phyloP scores from a whole-genome alignment of 768 basidiomycete genomes.

The Mycena galericulata region DNA sequence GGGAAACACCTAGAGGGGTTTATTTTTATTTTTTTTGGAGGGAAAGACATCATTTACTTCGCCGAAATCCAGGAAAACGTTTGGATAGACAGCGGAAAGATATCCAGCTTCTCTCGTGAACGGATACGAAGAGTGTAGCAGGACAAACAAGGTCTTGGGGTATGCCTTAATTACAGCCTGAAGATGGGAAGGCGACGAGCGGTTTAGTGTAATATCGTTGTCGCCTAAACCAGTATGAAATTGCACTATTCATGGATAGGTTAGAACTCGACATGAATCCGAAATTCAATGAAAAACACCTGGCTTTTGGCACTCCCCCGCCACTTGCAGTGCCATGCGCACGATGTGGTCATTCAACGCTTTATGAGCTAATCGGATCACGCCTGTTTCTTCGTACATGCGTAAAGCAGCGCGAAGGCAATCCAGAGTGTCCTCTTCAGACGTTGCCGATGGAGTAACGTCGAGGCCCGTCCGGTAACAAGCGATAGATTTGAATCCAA shows the following conservation, averaged over 20 bases:
- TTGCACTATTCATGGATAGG: slow-evolving; percentile 65
- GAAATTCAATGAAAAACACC: slow-evolving; percentile 51
- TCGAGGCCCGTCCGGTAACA: slow-evolving; percentile 84
- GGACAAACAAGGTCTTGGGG: slow-evolving; percentile 70
- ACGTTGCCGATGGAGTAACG: slow-evolving; percentile 49
- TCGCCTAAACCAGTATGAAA: slow-evolving; percentile 90
- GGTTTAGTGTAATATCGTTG: slow-evolving; percentile 69
- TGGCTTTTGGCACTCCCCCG: slow-evolving; percentile 67
- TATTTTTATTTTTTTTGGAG: not conserved
- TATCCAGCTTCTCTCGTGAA: slow-evolving; percentile 85
- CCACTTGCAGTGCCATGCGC: slow-evolving; percentile 62
- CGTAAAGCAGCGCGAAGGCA: slow-evolving; percentile 46
- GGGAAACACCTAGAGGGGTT: slow-evolving; percentile 68
- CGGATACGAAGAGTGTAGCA: slow-evolving; percentile 84
- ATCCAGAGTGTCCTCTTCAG: slow-evolving; percentile 44
- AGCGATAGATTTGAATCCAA: slow-evolving; percentile 79
- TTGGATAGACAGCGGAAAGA: slow-evolving; percentile 75
- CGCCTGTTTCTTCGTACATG: slow-evolving; percentile 49
- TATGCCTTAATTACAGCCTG: slow-evolving; percentile 76
- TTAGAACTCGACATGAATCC: slow-evolving; percentile 5
- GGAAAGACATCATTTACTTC: slow-evolving; percentile 54
- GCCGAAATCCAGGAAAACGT: slow-evolving; percentile 85
- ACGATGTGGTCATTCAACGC: slow-evolving; percentile 77
- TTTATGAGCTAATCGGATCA: slow-evolving; percentile 70
- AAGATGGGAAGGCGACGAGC: slow-evolving; percentile 73